A percentile compares a stretch with the other conserved stretches of the same genome.
phyloP scores from a whole-genome alignment of 306 rosid species.

The Corylus avellana region DNA sequence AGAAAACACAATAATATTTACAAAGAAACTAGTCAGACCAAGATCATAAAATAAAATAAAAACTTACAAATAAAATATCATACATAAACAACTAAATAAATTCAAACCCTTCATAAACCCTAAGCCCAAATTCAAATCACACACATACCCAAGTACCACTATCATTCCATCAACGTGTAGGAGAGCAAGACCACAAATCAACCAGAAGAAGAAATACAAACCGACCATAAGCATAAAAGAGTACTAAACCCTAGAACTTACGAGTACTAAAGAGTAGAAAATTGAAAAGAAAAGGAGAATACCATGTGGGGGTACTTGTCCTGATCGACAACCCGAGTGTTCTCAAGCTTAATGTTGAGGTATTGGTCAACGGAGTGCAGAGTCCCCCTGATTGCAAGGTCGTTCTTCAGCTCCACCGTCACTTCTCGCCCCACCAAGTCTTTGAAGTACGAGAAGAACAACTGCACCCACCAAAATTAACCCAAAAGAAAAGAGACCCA shows the following conservation, averaged over 20 bases:
- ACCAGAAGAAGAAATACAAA: neutral
- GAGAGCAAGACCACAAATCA: neutral
- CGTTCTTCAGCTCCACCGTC: conserved; percentile 95
- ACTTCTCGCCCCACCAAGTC: conserved; percentile 98
- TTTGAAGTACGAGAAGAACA: conserved; percentile 98
- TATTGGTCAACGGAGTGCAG: conserved; percentile 97
- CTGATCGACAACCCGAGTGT: conserved; percentile 94
- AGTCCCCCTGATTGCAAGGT: conserved; percentile 89
- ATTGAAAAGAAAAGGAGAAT: neutral
- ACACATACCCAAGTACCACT: neutral
- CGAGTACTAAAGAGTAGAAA: conserved; percentile 21
- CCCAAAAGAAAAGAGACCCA: conserved; percentile 13
- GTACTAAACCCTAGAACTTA: neutral
- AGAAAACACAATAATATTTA: neutral
- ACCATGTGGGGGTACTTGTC: conserved; percentile 99
- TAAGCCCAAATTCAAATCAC: neutral
- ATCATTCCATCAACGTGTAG: neutral
- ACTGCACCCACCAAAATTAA: conserved; percentile 37
- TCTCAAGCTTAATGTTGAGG: conserved; percentile 95
- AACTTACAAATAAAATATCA: neutral
- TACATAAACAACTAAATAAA: neutral
- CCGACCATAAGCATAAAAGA: neutral
- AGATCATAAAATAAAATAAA: neutral
- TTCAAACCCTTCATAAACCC: neutral
- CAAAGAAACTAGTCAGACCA: neutral